These are phyloP conservation scores for Hibiscus tridactylites DNA, from an alignment of 345 rosid species.

Conservation along the genomic window DNA sequence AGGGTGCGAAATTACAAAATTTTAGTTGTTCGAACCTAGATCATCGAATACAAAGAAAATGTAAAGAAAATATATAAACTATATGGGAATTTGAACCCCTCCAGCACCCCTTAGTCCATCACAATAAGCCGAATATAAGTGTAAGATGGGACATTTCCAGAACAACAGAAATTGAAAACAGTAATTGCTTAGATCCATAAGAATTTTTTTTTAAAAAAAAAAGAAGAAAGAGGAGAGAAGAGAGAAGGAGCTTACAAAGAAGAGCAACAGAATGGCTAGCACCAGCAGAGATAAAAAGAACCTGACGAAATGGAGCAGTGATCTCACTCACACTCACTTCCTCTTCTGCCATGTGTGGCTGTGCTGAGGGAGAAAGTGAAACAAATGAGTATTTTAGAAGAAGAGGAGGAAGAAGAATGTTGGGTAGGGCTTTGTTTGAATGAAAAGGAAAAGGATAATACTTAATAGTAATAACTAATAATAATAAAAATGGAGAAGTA, in stretches of 20 bases:
- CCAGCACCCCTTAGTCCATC: too few relatives aligned
- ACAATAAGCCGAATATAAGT: background rate
- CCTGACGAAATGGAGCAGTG: conserved; percentile 40
- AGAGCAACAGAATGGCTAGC: conserved; percentile 95
- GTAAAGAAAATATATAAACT: too few relatives aligned
- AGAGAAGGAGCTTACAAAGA: conserved; percentile 43
- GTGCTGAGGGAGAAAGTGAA: background rate
- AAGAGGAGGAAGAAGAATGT: background rate
- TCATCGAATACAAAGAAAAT: too few relatives aligned
- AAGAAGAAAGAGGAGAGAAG: background rate
- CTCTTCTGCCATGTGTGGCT: conserved; percentile 40
- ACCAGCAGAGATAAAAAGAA: conserved; percentile 87
- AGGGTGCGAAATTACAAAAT: too few relatives aligned
- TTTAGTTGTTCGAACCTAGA: too few relatives aligned
- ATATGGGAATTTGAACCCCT: too few relatives aligned
- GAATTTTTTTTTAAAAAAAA: background rate
- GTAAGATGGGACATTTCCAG: background rate
- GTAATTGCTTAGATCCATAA: too few relatives aligned
- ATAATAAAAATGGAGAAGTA: background rate
- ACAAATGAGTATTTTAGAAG: background rate
- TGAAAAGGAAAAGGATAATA: background rate
- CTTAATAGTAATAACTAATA: background rate
- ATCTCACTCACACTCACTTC: conserved; percentile 30
- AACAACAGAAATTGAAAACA: background rate
- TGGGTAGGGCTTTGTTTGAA: background rate